A percentile compares a stretch with the other conserved stretches of the same genome.
Conservation (phyloP, 495 filamentous ascomycete genomes). For the Viridothelium virens region DNA sequence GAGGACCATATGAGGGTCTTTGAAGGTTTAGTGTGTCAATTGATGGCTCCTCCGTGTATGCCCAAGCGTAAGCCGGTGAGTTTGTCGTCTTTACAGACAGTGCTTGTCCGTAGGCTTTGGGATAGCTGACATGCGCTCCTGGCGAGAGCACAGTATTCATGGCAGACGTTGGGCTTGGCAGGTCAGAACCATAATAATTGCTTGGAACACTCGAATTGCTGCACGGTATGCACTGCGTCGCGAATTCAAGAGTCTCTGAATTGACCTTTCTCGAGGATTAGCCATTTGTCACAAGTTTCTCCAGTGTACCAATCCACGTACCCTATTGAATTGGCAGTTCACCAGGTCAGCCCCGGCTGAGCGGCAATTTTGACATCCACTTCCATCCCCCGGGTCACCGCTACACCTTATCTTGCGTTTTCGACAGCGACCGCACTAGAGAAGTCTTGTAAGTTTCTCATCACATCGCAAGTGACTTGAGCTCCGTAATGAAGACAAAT, state of each 20-base stretch:
- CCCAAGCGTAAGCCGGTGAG: neutral
- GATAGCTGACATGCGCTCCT: neutral
- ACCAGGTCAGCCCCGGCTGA: constrained; percentile 51
- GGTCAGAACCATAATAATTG: neutral
- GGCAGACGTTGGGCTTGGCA: constrained; percentile 19
- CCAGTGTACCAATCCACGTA: constrained; percentile 38
- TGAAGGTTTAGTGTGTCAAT: neutral
- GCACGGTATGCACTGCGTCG: neutral
- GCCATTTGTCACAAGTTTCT: neutral
- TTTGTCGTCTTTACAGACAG: neutral
- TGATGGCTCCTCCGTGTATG: neutral
- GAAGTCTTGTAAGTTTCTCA: constrained; percentile 17
- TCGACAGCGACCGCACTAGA: constrained; percentile 80
- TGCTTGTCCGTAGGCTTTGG: neutral
- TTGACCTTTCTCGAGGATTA: constrained; percentile 17
- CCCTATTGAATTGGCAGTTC: constrained; percentile 71
- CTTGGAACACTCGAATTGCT: neutral
- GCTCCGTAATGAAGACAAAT: neutral
- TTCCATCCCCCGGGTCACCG: constrained; percentile 68
- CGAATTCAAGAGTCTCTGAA: constrained; percentile 14
- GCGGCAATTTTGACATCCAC: constrained; percentile 77
- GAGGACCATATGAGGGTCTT: neutral
- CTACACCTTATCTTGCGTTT: constrained; percentile 96
- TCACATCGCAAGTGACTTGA: neutral
- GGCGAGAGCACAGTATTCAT: neutral